Evolutionary conservation across 2,329 filamentous ascomycete species (phyloP).

Genomic region (Dothideomycetes sp.): DNA sequence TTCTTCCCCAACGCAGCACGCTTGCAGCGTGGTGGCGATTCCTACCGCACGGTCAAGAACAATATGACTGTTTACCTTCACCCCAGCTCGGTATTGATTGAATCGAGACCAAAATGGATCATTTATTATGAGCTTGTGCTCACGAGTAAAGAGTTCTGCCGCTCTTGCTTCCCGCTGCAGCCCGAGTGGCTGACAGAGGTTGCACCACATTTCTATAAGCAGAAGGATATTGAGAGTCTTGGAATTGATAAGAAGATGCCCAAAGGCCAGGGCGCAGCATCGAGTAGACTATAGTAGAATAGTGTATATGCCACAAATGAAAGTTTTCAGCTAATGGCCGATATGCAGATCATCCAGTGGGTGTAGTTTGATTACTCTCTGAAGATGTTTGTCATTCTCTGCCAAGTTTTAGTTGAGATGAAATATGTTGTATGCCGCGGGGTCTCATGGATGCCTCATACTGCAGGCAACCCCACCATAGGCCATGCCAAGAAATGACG

Average conservation of each 20-base stretch:
- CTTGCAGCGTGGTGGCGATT: conserved; percentile 71
- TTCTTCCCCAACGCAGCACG: conserved; percentile 92
- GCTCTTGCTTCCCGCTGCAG: conserved; percentile 75
- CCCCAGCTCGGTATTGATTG: conserved; percentile 71
- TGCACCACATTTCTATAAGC: conserved; percentile 90
- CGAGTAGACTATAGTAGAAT: conserved; percentile 10
- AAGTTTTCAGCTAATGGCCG: no score
- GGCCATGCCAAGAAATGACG: background rate
- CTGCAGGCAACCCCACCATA: no score
- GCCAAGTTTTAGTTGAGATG: no score
- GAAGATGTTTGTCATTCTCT: no score
- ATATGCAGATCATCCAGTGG: no score
- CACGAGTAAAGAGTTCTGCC: conserved; percentile 86
- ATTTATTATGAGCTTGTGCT: conserved; percentile 77
- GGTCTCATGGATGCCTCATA: no score
- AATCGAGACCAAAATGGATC: conserved; percentile 72
- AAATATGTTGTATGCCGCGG: no score
- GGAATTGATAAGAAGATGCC: conserved; percentile 66
- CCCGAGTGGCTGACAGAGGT: conserved; percentile 77
- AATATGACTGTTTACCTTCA: conserved; percentile 85
- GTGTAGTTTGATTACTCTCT: no score
- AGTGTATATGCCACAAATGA: no score
- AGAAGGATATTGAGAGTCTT: conserved; percentile 73
- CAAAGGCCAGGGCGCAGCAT: conserved; percentile 40
- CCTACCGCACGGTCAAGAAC: conserved; percentile 85